These are phyloP conservation scores for Nicotiana knightiana DNA, from an alignment of 257 asterid genomes.

Conservation along the genomic window DNA sequence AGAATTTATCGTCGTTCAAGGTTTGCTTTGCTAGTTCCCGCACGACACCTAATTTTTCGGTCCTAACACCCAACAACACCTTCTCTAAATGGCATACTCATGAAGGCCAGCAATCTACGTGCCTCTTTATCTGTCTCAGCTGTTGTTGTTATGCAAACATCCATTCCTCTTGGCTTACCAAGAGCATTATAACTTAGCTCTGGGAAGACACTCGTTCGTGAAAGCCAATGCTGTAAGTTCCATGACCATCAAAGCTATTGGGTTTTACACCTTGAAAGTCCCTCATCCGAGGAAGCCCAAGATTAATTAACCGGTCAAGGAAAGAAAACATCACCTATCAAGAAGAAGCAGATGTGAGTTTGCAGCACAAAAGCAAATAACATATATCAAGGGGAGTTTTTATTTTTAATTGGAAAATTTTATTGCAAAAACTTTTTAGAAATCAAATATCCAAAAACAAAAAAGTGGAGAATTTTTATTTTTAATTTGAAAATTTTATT, in stretches of 20 bases:
- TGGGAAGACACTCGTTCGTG: slow-evolving; percentile 81
- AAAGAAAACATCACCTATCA: slow-evolving; percentile 74
- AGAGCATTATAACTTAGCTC: slow-evolving; percentile 57
- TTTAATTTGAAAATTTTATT: no score
- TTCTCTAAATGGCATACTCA: slow-evolving; percentile 91
- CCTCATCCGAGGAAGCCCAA: slow-evolving; percentile 82
- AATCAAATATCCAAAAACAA: no score
- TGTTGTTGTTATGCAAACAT: slow-evolving; percentile 73
- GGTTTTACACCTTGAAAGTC: slow-evolving; percentile 88
- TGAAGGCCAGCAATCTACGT: slow-evolving; percentile 56
- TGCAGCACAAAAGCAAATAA: no score
- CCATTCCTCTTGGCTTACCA: slow-evolving; percentile 87
- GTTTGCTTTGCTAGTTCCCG: no score
- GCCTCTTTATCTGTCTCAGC: slow-evolving; percentile 79
- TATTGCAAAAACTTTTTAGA: no score
- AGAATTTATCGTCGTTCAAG: no score
- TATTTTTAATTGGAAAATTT: no score
- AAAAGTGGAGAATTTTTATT: no score
- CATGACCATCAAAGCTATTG: slow-evolving; percentile 84
- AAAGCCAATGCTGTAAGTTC: slow-evolving; percentile 75
- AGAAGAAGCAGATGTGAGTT: not conserved
- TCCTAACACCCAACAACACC: slow-evolving; percentile 26
- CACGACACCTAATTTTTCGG: no score
- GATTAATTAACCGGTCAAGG: slow-evolving; percentile 81
- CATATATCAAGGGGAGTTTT: no score